These are phyloP conservation scores for Lojkania enalia DNA, from an alignment of 2,329 filamentous ascomycete genomes.

Conservation along the genomic window DNA sequence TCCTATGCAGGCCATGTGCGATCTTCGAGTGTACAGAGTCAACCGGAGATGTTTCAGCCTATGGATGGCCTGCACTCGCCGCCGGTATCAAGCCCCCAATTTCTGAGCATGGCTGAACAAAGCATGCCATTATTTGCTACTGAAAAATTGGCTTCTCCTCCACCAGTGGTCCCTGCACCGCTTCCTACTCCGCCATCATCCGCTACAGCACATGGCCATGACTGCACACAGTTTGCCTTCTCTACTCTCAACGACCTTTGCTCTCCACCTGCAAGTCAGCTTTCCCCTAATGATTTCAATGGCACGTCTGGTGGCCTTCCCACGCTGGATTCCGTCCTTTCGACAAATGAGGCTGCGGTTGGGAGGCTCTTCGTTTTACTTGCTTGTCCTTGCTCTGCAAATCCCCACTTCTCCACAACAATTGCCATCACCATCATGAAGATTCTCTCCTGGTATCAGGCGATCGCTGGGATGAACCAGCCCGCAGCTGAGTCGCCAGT, in stretches of 20 bases:
- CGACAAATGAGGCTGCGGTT: constrained; percentile 38
- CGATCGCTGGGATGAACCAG: constrained; percentile 32
- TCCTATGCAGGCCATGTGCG: constrained; percentile 30
- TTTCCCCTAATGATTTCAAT: constrained; percentile 29
- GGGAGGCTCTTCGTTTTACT: constrained; percentile 40
- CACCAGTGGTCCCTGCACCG: constrained; percentile 30
- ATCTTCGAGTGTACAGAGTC: constrained; percentile 34
- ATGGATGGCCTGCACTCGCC: constrained; percentile 30
- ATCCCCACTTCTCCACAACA: constrained; percentile 44
- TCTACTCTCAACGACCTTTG: constrained; percentile 40
- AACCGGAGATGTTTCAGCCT: constrained; percentile 35
- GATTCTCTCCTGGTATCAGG: constrained; percentile 44
- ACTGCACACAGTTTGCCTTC: constrained; percentile 43
- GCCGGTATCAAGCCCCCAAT: constrained; percentile 28
- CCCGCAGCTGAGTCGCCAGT: constrained; percentile 18
- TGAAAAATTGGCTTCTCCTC: constrained; percentile 30
- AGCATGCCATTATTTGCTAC: constrained; percentile 25
- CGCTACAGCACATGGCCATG: constrained; percentile 30
- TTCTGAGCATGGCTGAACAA: constrained; percentile 30
- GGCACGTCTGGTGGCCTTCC: constrained; percentile 29
- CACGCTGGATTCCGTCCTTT: constrained; percentile 35
- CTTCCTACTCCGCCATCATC: constrained; percentile 33
- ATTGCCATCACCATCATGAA: constrained; percentile 40
- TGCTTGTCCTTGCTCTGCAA: constrained; percentile 38
- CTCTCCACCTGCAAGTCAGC: constrained; percentile 32